Base-by-base conservation (phyloP, 2,329 filamentous ascomycete genomes). In the Fusarium papillatum region DNA sequence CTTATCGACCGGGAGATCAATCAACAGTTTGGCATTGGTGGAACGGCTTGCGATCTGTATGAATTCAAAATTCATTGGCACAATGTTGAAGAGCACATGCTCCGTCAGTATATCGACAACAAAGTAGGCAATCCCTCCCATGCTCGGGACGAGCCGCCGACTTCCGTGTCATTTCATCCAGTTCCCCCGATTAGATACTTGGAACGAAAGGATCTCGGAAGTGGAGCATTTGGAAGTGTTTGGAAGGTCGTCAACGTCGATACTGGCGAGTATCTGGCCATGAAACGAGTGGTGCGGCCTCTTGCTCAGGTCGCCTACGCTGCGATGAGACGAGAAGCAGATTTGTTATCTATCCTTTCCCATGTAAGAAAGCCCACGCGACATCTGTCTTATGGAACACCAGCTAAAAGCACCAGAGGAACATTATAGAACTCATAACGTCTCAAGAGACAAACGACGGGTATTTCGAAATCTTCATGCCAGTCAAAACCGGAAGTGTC, bases 281-380 rank as follows among this genome's bases (percentile, higher is more conserved):
- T 50, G 8, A 50, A 50, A 26, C 46, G 22, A 11, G n/a, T 50
- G 11, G 19, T 2, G 46, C 22, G 46, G 24, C 46, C 22, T 50
- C 14, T 16, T 38, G 14, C 36, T 38, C 36, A 38, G 36, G 2
- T 7, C 14, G 36, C 14, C 14, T 38, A 38, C 36, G 36, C 36
- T 38, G 17, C 0, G 24, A n/a, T 57, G 53, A 14, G 22, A n/a
- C 29, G 13, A 22, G 53, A 57, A 16, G 29, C 10, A n/a, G 19
- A 36, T 13, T 22, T 36, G 11, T 22, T 57, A 31, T 36, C 53
- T 17, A 7, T 31, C 1, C 8, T 16, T 36, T 36, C 53, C 19
- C 53, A 57, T 57, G 53, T 57, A 57, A 57, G 53, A 57, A 53
- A 22, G 1, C 31, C 29, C 53, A 57, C n/a, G 10, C 9, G 53